phyloP scores from a whole-genome alignment of 345 rosid genomes.

The Rhodomyrtus tomentosa region DNA sequence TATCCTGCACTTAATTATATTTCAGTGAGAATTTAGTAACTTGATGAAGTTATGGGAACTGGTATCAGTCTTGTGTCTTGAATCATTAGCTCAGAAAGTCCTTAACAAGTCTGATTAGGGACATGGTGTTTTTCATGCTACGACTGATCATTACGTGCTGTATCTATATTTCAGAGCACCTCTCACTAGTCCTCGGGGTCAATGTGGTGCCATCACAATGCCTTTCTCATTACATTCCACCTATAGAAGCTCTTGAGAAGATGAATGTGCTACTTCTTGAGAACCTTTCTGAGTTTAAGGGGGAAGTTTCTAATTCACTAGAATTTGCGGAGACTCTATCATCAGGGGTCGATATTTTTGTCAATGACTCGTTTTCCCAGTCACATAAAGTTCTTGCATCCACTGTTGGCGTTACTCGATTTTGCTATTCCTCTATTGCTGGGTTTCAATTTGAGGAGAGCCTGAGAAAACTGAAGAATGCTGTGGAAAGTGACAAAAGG shows the following conservation, averaged over 20 bases:
- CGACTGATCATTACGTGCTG: not conserved
- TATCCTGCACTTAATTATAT: not conserved
- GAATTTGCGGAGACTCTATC: conserved; percentile 37
- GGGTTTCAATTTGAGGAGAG: conserved; percentile 54
- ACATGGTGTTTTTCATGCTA: not conserved
- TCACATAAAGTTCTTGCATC: conserved; percentile 62
- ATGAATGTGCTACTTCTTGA: conserved; percentile 32
- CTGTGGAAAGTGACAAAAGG: conserved; percentile 18
- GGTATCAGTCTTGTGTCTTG: not conserved
- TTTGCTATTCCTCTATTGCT: conserved; percentile 39
- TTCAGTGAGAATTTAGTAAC: not conserved
- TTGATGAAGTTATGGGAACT: not conserved
- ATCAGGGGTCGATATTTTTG: conserved; percentile 54
- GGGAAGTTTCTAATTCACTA: conserved; percentile 45
- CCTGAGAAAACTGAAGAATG: conserved; percentile 28
- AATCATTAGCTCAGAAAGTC: not conserved
- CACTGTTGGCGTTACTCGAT: conserved; percentile 44
- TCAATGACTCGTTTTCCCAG: conserved; percentile 45
- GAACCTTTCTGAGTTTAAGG: conserved; percentile 45
- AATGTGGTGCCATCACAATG: conserved; percentile 21
- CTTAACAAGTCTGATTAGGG: not conserved
- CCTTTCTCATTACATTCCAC: conserved; percentile 9
- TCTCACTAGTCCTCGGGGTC: conserved; percentile 29
- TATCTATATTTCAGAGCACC: conserved; percentile 23
- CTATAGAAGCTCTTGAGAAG: conserved; percentile 15